These are phyloP conservation scores for Ogataea hybrid DNA, from an alignment of 1,139 yeast species.

Conservation along the genomic window DNA sequence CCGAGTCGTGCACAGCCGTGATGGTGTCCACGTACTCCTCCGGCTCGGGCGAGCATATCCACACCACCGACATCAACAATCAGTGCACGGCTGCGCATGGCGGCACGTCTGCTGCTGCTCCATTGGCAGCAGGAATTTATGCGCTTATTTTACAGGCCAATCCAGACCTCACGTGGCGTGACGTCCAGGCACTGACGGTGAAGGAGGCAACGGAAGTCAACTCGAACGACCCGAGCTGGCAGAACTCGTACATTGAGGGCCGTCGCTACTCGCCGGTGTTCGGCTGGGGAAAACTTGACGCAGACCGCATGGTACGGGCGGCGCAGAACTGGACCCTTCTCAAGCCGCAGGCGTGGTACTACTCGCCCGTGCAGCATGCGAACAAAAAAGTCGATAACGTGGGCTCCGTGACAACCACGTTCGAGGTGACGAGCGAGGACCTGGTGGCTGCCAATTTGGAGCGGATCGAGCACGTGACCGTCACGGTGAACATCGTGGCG, in stretches of 20 bases:
- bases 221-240: conserved; percentile 70
- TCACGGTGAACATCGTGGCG: conserved; percentile 69
- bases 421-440: conserved; percentile 49
- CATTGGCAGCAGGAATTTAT: conserved; percentile 93
- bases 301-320: conserved; percentile 66
- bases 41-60: conserved; percentile 87
- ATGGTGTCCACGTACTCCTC: conserved; percentile 95
- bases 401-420: conserved; percentile 27
- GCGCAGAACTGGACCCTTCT: conserved; percentile 83
- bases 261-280: conserved; percentile 76
- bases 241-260: conserved; percentile 52
- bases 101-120: conserved; percentile 99
- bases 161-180: conserved; percentile 94
- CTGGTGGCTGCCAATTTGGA: conserved; percentile 60
- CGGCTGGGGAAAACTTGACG: conserved; percentile 94
- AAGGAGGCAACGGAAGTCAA: conserved; percentile 70
- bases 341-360: conserved; percentile 87
- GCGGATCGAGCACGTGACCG: conserved; percentile 81
- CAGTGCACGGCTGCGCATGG: conserved; percentile 78
- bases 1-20: conserved; percentile 94
- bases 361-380: conserved; percentile 43
- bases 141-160: conserved; percentile 78
- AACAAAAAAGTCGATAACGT: conserved; percentile 24
- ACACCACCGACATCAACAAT: conserved; percentile 79
- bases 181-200: conserved; percentile 81